Evolutionary conservation across 2,329 filamentous ascomycete genomes (phyloP).

Genomic region (Lomentospora prolificans): DNA sequence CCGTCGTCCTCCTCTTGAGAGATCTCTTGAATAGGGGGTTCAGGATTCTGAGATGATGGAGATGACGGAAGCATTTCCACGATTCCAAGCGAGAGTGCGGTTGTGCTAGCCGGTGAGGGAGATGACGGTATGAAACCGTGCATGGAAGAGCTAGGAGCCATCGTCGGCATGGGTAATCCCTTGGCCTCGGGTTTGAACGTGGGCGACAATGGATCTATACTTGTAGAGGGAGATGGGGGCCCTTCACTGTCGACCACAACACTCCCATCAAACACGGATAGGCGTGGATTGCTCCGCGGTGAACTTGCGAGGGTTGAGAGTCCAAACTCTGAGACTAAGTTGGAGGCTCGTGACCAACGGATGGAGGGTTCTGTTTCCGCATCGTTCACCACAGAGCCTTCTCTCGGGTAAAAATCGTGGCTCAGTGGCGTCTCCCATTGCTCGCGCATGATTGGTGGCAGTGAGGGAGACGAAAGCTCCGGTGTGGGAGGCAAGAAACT

Average conservation of each 20-base stretch:
- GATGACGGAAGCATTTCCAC: background rate
- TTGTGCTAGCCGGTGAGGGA: background rate
- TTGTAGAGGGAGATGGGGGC: slow-evolving; percentile 68
- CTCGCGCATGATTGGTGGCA: slow-evolving; percentile 16
- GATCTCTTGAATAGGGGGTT: slow-evolving; percentile 10
- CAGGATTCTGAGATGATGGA: background rate
- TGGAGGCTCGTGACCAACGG: slow-evolving; percentile 57
- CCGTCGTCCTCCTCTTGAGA: slow-evolving; percentile 29
- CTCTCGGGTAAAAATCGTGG: background rate
- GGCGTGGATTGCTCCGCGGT: slow-evolving; percentile 62
- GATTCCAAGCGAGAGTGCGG: background rate
- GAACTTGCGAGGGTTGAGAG: slow-evolving; percentile 72
- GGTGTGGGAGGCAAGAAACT: slow-evolving; percentile 44
- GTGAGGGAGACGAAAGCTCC: slow-evolving; percentile 30
- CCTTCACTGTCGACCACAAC: slow-evolving; percentile 32
- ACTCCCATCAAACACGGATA: slow-evolving; percentile 72
- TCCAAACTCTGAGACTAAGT: slow-evolving; percentile 52
- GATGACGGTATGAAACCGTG: slow-evolving; percentile 2
- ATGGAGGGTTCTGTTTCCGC: slow-evolving; percentile 25
- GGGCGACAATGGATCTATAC: slow-evolving; percentile 57
- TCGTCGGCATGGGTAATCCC: background rate
- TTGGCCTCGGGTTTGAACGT: slow-evolving; percentile 31
- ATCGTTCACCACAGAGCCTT: background rate
- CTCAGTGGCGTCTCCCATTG: background rate
- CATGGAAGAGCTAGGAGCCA: background rate